A percentile compares a stretch with the other conserved stretches of the same genome.
These are phyloP conservation scores for Lepiota brunneoincarnata DNA, from an alignment of 768 basidiomycete species.

Conservation along the genomic window DNA sequence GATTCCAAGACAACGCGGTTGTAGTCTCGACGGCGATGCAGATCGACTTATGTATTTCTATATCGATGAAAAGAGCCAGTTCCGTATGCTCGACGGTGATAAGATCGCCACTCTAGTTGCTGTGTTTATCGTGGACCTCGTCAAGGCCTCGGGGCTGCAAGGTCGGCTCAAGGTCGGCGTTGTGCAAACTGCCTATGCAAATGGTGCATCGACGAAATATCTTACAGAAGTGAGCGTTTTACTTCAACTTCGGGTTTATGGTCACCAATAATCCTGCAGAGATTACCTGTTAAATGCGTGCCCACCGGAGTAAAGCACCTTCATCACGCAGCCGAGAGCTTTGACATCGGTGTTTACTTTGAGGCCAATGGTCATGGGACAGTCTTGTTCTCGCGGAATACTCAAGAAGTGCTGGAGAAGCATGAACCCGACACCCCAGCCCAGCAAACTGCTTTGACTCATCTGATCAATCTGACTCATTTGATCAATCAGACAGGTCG, in stretches of 20 bases:
- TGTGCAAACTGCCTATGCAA: constrained; percentile 98
- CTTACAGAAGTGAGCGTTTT: constrained; percentile 61
- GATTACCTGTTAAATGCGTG: constrained; percentile 92
- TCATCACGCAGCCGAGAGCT: constrained; percentile 94
- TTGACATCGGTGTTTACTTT: constrained; percentile 97
- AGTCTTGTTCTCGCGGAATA: constrained; percentile 83
- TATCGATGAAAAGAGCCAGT: constrained; percentile 69
- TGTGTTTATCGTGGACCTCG: constrained; percentile 87
- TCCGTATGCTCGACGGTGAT: constrained; percentile 95
- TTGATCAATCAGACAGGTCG: constrained; percentile 98
- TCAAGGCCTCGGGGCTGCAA: constrained; percentile 81
- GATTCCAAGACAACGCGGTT: constrained; percentile 75
- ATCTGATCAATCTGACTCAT: constrained; percentile 73
- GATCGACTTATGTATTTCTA: constrained; percentile 97
- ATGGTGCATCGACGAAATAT: constrained; percentile 95
- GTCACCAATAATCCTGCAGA: constrained; percentile 39
- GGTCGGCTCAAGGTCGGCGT: constrained; percentile 82
- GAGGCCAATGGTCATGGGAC: constrained; percentile 99
- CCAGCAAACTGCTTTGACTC: constrained; percentile 74
- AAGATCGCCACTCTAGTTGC: constrained; percentile 96
- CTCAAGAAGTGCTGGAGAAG: constrained; percentile 55
- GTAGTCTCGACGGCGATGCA: constrained; percentile 96
- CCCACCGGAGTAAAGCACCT: constrained; percentile 97
- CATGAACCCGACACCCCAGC: constrained; percentile 79
- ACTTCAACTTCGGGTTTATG: constrained; percentile 3